Evolutionary conservation across 306 rosid genomes (phyloP).

Genomic region (Vigna angularis): DNA sequence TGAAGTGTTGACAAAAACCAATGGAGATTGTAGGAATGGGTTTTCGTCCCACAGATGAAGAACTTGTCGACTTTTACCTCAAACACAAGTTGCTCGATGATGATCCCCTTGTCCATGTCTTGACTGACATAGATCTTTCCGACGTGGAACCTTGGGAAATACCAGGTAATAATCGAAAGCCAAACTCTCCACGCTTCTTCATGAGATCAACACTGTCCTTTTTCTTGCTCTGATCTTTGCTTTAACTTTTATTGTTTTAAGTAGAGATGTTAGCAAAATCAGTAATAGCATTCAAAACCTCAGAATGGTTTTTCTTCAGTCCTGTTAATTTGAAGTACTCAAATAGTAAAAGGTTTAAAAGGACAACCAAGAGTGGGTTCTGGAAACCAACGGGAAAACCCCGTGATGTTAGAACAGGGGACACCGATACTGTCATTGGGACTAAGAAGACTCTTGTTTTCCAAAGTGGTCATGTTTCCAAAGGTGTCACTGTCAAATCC

Average conservation of each 20-base stretch:
- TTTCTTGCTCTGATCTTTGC: no score
- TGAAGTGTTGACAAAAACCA: neutral
- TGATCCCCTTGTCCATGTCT: neutral
- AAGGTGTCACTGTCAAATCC: neutral
- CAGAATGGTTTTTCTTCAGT: conserved; percentile 70
- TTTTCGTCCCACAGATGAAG: conserved; percentile 66
- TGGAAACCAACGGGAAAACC: conserved; percentile 78
- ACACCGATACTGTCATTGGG: conserved; percentile 50
- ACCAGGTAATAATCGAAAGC: conserved; percentile 41
- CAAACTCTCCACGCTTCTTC: no score
- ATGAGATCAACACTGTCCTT: no score
- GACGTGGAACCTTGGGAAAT: conserved; percentile 57
- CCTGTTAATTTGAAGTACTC: conserved; percentile 45
- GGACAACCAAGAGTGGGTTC: conserved; percentile 59
- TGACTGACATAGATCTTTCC: conserved; percentile 53
- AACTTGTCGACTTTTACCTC: conserved; percentile 55
- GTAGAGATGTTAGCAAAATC: conserved; percentile 5
- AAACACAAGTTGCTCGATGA: conserved; percentile 36
- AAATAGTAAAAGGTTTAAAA: conserved; percentile 39
- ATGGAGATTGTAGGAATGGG: conserved; percentile 52
- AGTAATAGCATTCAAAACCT: no score
- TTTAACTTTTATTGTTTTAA: neutral
- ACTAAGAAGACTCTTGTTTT: conserved; percentile 73
- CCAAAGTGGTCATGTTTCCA: conserved; percentile 41
- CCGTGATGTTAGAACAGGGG: conserved; percentile 38